A percentile compares a stretch with the other conserved stretches of the same genome.
phyloP scores from a whole-genome alignment of 331 rosid species.

The Malus hybrid region DNA sequence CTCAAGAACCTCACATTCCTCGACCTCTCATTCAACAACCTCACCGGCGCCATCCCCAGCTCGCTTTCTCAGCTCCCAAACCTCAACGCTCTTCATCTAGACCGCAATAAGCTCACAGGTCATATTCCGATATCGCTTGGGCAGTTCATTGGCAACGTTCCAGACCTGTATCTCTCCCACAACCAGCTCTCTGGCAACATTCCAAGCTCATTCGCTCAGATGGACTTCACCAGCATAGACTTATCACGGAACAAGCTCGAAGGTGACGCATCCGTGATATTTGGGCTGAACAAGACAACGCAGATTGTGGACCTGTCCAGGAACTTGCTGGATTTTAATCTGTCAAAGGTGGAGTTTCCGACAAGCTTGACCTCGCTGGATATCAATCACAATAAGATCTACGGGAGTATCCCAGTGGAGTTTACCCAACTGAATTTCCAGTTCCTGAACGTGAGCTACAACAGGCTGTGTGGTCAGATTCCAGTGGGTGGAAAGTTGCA shows the following conservation, averaged over 20 bases:
- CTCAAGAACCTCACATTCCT: slow-evolving; percentile 37
- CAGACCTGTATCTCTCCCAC: slow-evolving; percentile 34
- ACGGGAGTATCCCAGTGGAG: slow-evolving; percentile 35
- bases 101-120: slow-evolving; percentile 47
- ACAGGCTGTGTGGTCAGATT: slow-evolving; percentile 55
- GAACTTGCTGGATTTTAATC: slow-evolving; percentile 45
- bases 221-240: slow-evolving; percentile 26
- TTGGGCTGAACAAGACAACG: slow-evolving; percentile 41
- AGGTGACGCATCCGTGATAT: slow-evolving; percentile 60
- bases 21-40: slow-evolving; percentile 43
- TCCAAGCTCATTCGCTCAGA: slow-evolving; percentile 35
- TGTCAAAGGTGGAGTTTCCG: slow-evolving; percentile 37
- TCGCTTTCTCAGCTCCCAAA: slow-evolving; percentile 46
- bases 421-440: slow-evolving; percentile 39
- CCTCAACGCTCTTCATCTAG: slow-evolving; percentile 21
- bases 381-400: slow-evolving; percentile 47
- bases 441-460: slow-evolving; percentile 63
- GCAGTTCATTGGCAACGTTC: slow-evolving; percentile 13
- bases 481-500: slow-evolving; percentile 61
- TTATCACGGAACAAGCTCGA: slow-evolving; percentile 55
- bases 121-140: slow-evolving; percentile 53
- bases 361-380: slow-evolving; percentile 43
- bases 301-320: slow-evolving; percentile 44
- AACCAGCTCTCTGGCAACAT: slow-evolving; percentile 56
- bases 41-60: slow-evolving; percentile 47